Evolutionary conservation across 2,329 filamentous ascomycete species (phyloP).

Genomic region (Lachnellula occidentalis): DNA sequence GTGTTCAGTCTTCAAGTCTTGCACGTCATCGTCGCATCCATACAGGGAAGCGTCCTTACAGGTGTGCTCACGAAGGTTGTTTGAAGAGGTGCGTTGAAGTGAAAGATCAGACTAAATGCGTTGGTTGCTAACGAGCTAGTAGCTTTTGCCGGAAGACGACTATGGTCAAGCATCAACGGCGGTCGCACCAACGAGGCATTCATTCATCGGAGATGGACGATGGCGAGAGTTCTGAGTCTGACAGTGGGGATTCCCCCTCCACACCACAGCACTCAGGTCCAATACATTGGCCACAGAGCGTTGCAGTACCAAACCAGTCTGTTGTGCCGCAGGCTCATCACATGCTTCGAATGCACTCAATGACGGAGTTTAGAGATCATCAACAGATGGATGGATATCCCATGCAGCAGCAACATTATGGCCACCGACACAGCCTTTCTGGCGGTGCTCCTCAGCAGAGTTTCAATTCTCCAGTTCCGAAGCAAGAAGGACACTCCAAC

Average conservation of each 20-base stretch:
- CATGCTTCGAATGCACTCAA: conserved; percentile 48
- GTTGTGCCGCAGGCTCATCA: conserved; percentile 24
- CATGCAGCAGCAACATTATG: conserved; percentile 33
- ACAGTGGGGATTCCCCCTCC: conserved; percentile 49
- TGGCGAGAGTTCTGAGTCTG: conserved; percentile 32
- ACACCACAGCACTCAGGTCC: conserved; percentile 48
- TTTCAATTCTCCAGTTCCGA: conserved; percentile 37
- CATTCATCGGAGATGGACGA: conserved; percentile 45
- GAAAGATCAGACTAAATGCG: conserved; percentile 5
- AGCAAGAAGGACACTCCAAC: conserved; percentile 34
- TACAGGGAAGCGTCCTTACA: conserved; percentile 64
- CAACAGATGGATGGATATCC: conserved; percentile 36
- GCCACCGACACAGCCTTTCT: conserved; percentile 44
- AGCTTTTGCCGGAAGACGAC: conserved; percentile 70
- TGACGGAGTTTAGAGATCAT: conserved; percentile 47
- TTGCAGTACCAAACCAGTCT: conserved; percentile 37
- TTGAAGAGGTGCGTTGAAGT: conserved; percentile 29
- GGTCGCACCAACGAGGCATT: conserved; percentile 53
- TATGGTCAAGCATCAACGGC: conserved; percentile 62
- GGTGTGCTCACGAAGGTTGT: conserved; percentile 46
- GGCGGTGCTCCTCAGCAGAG: conserved; percentile 36
- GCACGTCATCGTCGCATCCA: conserved; percentile 60
- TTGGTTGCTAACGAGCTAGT: conserved; percentile 13
- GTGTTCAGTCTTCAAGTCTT: conserved; percentile 32
- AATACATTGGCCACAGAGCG: conserved; percentile 46